A percentile compares a stretch with the other conserved stretches of the same genome.
Conservation (phyloP, 345 rosid genomes). For the Rhodamnia rubescens region DNA sequence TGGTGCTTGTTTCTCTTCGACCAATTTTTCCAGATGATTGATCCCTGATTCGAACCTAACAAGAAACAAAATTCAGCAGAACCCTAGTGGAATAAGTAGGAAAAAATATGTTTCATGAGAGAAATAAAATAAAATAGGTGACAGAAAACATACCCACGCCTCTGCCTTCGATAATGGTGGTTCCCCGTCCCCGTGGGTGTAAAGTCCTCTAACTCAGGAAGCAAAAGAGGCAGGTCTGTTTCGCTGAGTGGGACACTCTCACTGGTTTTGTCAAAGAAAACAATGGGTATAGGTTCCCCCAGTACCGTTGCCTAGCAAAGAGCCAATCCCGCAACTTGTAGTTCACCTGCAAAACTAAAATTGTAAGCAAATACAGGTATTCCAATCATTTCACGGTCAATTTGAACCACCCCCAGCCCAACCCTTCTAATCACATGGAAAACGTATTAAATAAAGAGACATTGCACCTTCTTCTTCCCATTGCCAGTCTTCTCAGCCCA, state of each 20-base stretch:
- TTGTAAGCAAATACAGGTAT: background rate
- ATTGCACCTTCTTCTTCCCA: constrained; percentile 77
- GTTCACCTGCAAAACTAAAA: constrained; percentile 46
- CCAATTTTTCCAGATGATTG: constrained; percentile 66
- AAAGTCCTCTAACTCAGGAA: constrained; percentile 89
- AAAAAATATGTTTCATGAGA: background rate
- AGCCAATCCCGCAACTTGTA: constrained; percentile 97
- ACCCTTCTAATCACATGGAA: background rate
- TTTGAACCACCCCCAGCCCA: background rate
- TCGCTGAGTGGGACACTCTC: constrained; percentile 66
- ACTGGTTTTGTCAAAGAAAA: constrained; percentile 52
- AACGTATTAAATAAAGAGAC: background rate
- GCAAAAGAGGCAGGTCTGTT: constrained; percentile 66
- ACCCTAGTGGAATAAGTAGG: background rate
- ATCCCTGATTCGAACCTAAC: constrained; percentile 56
- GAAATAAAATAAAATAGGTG: background rate
- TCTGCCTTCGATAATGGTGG: constrained; percentile 82
- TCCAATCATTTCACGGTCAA: background rate
- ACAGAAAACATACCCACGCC: constrained; percentile 53
- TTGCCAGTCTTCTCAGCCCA: constrained; percentile 78
- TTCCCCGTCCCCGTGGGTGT: constrained; percentile 87
- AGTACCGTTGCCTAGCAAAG: constrained; percentile 95
- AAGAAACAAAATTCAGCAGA: background rate
- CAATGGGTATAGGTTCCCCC: constrained; percentile 96
- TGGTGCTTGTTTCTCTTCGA: constrained; percentile 88